Evolutionary conservation across 2,329 filamentous ascomycete genomes (phyloP), one percentile per base, ranked within the genome.

Genomic region (Epichloe sylvatica): DNA sequence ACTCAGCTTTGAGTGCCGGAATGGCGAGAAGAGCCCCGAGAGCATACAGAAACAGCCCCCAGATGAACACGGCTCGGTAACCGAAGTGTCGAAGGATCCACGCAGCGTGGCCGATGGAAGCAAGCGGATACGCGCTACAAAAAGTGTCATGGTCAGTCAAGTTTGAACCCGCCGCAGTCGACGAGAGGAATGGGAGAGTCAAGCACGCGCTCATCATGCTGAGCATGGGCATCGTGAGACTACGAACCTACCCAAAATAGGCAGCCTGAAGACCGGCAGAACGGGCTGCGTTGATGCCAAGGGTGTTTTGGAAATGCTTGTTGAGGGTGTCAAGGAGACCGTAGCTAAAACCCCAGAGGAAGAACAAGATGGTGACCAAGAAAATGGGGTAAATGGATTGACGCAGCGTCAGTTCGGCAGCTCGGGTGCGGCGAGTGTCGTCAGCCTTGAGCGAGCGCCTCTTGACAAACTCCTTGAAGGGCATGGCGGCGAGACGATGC

Each of bases 61-160:
- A 74, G 59, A 86, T 84, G 62, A 86, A 85, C 35, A 81, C 81
- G 50, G 75, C 75, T 47, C 80, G 75, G 63, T 83, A 85, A 15
- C 82, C 81, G 56, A 73, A 83, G 53, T 74, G 73, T 34, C 81
- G 77, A 12, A 86, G 72, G 57, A 85, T 70, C 67, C 70, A 76
- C 46, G 82, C 81, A 17, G 82, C 77, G 48, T 73, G 70, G 53
- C 83, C 76, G 52, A 83, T 72, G 51, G 85, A 86, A 8, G 81
- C 82, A 44, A 87, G 71, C 17, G 83, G 83, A 59, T 86, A 84
- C 12, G 79, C 76, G 17, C 77, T 75, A 55, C 7, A 17, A 46
- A 25, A 17, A n/a, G 19, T 15, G 11, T 49, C 13, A 45, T 17
- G 2, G 39, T 52, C 62, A 77, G 76, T 51, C 49, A 64, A 65